Base-by-base conservation (phyloP, 176 grass and related monocot genomes). In the Phyllostachys edulis region DNA sequence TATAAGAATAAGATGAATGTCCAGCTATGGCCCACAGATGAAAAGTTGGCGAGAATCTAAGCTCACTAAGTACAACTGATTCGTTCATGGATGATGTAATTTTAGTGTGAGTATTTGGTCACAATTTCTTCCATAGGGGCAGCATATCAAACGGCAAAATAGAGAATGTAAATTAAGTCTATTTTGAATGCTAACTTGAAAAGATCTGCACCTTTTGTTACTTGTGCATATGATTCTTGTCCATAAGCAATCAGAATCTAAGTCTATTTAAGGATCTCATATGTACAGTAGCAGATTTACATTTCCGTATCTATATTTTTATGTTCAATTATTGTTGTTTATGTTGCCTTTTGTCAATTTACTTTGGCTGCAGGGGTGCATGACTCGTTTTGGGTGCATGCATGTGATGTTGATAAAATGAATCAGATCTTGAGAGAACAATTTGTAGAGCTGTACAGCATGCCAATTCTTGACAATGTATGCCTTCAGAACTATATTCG, bases 381-480 rank as follows among this genome's bases (percentile, higher is more conserved):
- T 37, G 96, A 98, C 88, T 98, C 96, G 3, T 98, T 91, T 86
- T 98, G 96, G 96, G 94, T 94, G 15, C 93, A 98, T 90, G 91
- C 96, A 24, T 90, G 96, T 75, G 96, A 93, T 81, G 93, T 95
- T 9, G 89, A 98, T 85, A 88, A 81, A 86, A 95, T 98, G 96
- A 98, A 98, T 63, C 88, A 82, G 56, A 98, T 98, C 80, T 83
- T 98, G 77, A 94, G 96, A 64, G 91, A 98, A 77, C 91, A 98
- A 51, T 98, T 98, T 80, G 96, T 98, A 73, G 89, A 93, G 63
- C 87, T 98, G 75, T 95, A 98, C 60, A 91, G 83, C 73, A 88
- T 90, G 89, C 96, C 96, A 18, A 91, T 98, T 71, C 90, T 98
- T 78, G 91, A 98, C 81, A 98, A 98, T 44, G 96, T 98, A 92